Conservation (phyloP, 768 basidiomycete species). For the Podaxis mareebaensis region DNA sequence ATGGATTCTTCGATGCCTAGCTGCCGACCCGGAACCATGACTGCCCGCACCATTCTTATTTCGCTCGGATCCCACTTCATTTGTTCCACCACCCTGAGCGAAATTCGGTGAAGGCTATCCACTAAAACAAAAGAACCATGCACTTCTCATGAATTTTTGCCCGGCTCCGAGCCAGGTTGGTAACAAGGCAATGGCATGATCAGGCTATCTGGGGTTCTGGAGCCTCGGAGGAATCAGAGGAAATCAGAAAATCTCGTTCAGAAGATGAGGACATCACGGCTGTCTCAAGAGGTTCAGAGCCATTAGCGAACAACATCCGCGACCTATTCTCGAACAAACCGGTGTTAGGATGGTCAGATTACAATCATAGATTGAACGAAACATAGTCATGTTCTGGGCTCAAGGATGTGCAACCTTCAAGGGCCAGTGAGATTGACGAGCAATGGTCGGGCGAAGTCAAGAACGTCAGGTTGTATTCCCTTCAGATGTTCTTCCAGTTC, state of each 20-base stretch:
- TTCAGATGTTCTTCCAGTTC: slow-evolving; percentile 3
- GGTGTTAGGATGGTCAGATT: not conserved
- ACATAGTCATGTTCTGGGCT: not conserved
- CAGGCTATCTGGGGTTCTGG: no score
- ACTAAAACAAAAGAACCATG: not conserved
- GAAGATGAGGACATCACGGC: not conserved
- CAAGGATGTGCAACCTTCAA: not conserved
- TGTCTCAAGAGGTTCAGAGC: not conserved
- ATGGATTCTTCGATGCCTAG: not conserved
- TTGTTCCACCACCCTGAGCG: not conserved
- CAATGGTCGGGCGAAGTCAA: not conserved
- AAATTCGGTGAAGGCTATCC: not conserved
- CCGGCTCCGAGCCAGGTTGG: not conserved
- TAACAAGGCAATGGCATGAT: not conserved
- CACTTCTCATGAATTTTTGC: not conserved
- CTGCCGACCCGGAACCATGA: not conserved
- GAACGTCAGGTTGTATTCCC: not conserved
- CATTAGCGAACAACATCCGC: not conserved
- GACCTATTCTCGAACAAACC: not conserved
- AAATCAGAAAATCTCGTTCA: not conserved
- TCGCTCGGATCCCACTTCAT: not conserved
- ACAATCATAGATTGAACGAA: not conserved
- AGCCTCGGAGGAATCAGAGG: not conserved
- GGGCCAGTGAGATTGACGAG: not conserved
- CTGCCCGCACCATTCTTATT: not conserved